Base-by-base conservation (phyloP, 108 stramenopile species). In the Conticribra weissflogii region DNA sequence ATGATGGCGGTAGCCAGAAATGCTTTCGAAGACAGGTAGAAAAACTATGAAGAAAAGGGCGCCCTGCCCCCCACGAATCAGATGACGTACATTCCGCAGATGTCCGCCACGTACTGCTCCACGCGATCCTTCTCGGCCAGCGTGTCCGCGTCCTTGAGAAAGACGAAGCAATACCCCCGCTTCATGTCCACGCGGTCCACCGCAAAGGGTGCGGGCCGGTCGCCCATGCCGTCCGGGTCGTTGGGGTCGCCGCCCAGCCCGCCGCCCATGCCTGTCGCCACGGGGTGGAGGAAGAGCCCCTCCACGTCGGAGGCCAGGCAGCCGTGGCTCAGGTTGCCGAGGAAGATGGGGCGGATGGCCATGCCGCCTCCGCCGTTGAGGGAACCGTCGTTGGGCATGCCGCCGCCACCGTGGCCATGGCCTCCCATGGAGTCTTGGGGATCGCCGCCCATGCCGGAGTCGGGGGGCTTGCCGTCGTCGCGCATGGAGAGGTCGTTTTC, bases 131-230 rank as follows among this genome's bases (percentile, higher is more conserved):
- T 89, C 64, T 90, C 93, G 4, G 70, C 74, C 31, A 83, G 57
- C 21, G 54, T 63, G 9, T 56, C 47, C 2, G 87, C 87, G 78
- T 94, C 93, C 73, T 89, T 89, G 44, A 94, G 71, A 59, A 91
- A 94, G 63, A 94, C 88, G 77, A 94, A 94, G 66, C 82, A 83
- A 72, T 83, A 94, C 15, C 93, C 93, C 16, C 93, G 85, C 59
- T 94, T 94, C 59, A 88, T 71, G 55, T 94, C 90, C 21, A 91
- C 76, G 18, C 90, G 85, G 17, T 91, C 93, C 32, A 89, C 76
- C 54, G 50, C 88, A 79, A 56, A 83, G 78, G 14, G 53, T 34
- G 36, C 41, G 68, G 23, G 0, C 51, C 31, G 2, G 24, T 19
- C 27, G 22, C 3, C 9, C 1, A 3, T 28, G n/a, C 3, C 14